Base-by-base conservation (phyloP, 208 protist species). In the Trypanosomatidae sp. region DNA sequence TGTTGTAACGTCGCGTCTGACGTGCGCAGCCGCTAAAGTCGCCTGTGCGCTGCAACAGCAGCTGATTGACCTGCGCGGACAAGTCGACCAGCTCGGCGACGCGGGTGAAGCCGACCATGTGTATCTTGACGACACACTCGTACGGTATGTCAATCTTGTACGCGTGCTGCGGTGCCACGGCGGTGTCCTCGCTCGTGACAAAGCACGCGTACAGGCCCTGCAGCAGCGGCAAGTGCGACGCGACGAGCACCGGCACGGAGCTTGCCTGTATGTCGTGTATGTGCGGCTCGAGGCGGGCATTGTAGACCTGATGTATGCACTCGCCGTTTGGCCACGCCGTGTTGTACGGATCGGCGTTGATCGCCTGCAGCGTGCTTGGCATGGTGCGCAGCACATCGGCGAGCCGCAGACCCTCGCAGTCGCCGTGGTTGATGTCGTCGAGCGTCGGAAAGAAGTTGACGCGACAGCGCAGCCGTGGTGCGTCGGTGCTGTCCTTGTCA, bases 201-300 rank as follows among this genome's bases (percentile, higher is more conserved):
- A 89, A 92, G 58, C 83, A 92, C 3, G 84, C 81, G 49, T 86
- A 84, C 15, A 92, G 64, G 0, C 84, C 84, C 45, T 92, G 84
- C 22, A 92, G 56, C 11, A 92, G 58, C 18, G 66, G 61, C 32
- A 84, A 44, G 60, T 92, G 84, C 4, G 84, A 89, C 27, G 79
- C 67, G 0, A 92, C 79, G 6, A 92, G 66, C 43, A 92, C 69
- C 0, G 78, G 76, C 2, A 59, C 55, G 18, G 58, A 62, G 56
- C 76, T 89, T 4, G 79, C 84, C 45, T 92, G 84, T 33, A 92
- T 88, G 50, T 92, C 84, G 47, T 92, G 84, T 46, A 92, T 92
- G 46, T 88, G 79, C 4, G 78, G 84, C 66, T 92, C 78, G 13
- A 92, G 59, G 6, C 84, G 79, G 0, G 74, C 63, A 49, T 88